Evolutionary conservation across 495 filamentous ascomycete species (phyloP), one percentile per base, ranked within the genome.

Genomic region (Aeminium ludgeri): DNA sequence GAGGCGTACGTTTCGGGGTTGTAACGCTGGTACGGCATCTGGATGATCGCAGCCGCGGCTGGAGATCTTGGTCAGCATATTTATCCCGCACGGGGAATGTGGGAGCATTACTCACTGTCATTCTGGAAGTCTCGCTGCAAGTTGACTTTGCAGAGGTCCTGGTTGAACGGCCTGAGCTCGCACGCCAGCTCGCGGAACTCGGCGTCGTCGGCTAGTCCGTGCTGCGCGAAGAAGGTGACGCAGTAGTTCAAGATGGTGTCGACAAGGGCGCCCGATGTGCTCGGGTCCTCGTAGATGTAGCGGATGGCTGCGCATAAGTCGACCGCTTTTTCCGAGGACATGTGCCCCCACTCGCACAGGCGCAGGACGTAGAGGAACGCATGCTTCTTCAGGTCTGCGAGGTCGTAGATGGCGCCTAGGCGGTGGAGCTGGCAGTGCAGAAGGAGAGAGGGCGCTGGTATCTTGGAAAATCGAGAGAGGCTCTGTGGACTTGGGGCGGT

Each of bases 181-280:
- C 34, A 52, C 1, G 43, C 53, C 8, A 55, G 18, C 33, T 45
- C 11, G 8, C 45, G 28, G 48, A 61, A 59, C 0, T 43, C 40
- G 7, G 20, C 17, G 28, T 58, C 38, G 7, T 44, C 16, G 15
- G 36, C 55, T 20, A 61, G 44, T 2, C 37, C 16, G 32, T 59
- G 56, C 12, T 50, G 30, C 8, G 34, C 17, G 44, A 61, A 61
- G 15, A 40, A 45, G n/a, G 36, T 37, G 20, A 59, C 43, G 37
- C 56, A 61, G 46, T 58, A 61, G 30, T 56, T 46, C 18, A 56
- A 20, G 10, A 61, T 48, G 0, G 48, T 43, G 13, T 59, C 49
- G 10, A 56, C 36, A 3, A 61, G 34, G 1, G 30, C 16, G 25
- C 51, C 36, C 7, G 55, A 38, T 12, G 43, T 27, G 10, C 16